A percentile compares a stretch with the other conserved stretches of the same genome.
These are phyloP conservation scores for Rhodocollybia butyracea DNA, from an alignment of 768 basidiomycete genomes.

Conservation along the genomic window DNA sequence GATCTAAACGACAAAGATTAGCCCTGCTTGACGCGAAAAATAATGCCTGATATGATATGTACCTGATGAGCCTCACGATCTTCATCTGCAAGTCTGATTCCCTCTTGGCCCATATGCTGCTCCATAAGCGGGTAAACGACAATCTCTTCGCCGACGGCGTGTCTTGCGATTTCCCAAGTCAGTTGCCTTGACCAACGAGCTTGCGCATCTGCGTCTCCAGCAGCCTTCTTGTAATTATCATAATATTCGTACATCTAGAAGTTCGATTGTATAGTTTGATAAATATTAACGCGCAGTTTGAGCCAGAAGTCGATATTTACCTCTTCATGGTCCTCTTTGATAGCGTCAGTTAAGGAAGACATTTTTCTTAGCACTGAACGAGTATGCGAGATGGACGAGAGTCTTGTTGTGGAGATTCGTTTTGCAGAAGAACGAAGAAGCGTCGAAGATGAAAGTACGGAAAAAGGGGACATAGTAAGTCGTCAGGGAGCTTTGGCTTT, in stretches of 20 bases:
- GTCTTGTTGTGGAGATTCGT: not conserved
- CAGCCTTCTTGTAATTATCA: slow-evolving; percentile 40
- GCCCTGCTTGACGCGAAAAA: not conserved
- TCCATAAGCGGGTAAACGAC: slow-evolving; percentile 65
- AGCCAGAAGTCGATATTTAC: slow-evolving; percentile 16
- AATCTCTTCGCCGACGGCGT: slow-evolving; percentile 61
- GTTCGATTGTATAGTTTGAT: slow-evolving; percentile 7
- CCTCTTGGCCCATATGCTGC: slow-evolving; percentile 49
- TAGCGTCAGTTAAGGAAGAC: slow-evolving; percentile 32
- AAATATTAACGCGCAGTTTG: not conserved
- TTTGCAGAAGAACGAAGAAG: not conserved
- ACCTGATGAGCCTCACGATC: slow-evolving; percentile 60
- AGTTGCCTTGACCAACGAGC: slow-evolving; percentile 51
- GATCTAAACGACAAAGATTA: slow-evolving; percentile 15
- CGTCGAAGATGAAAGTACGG: not conserved
- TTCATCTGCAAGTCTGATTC: slow-evolving; percentile 46
- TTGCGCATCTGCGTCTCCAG: slow-evolving; percentile 44
- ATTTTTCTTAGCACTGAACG: not conserved
- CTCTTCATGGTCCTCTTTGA: slow-evolving; percentile 50
- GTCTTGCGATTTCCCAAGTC: slow-evolving; percentile 59
- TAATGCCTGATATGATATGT: slow-evolving; percentile 1
- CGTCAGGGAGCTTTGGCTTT: too few relatives aligned
- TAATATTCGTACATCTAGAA: slow-evolving; percentile 56
- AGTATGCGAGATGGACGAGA: not conserved
- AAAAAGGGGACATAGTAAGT: not conserved